Base-by-base conservation (phyloP, 2,329 filamentous ascomycete genomes). In the Didymosphaeria variabile region DNA sequence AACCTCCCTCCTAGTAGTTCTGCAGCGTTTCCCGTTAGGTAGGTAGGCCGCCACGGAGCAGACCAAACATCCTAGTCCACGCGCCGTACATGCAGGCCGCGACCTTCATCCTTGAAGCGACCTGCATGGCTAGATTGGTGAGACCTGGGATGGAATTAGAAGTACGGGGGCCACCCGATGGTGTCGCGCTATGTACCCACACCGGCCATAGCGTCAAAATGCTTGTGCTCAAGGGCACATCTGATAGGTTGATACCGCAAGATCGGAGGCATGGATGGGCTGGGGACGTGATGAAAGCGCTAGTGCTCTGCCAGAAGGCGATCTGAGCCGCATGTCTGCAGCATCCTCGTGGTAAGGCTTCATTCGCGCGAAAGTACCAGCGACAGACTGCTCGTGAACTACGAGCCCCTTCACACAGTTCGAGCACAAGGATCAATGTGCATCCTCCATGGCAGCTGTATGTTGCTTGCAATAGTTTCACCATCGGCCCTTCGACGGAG, bases 311-410 rank as follows among this genome's bases (percentile, higher is more conserved):
- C 58, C 52, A 57, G 55, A 51, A 36, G 31, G 42, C 38, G 57
- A 40, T 54, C 62, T 68, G 72, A 77, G 72, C 74, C 74, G 74
- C 73, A 75, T 70, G 56, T 61, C 57, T 63, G 66, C 67, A 64
- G 66, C 60, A 53, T 64, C 54, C 60, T 70, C 65, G 73, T 72
- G 71, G 67, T 71, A 65, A 70, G 66, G 60, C 69, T 72, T 67
- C 42, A 75, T 76, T 72, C 67, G 75, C 62, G 63, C 67, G 58
- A 49, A 49, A 38, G 19, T 38, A 51, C 26, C 60, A 60, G 46
- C 46, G 44, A 45, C 52, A 53, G 40, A 29, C 23, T 38, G 38
- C 17, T 52, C 32, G 19, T 13, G 5, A 13, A 19, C 26, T 29
- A 44, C 34, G 26, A 21, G 12, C 34, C 17, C 26, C 38, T 32